Evolutionary conservation across 345 rosid genomes (phyloP), one percentile per base, ranked within the genome.

Genomic region (Eucalyptus shirleyi): DNA sequence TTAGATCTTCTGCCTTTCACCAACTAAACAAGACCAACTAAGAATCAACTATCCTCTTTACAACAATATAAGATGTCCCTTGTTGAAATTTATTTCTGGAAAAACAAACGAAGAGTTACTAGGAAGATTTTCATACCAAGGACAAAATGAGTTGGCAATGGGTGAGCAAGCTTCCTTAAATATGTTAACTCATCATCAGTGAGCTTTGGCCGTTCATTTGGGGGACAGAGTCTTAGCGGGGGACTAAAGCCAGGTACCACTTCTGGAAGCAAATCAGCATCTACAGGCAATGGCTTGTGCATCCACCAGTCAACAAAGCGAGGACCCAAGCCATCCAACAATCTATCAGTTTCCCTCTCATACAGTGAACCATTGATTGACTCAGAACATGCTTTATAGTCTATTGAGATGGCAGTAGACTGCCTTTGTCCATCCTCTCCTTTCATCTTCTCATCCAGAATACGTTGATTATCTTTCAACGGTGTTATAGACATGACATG

Each of bases 251-350:
- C 96, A 72, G 93, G 91, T 89, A 97, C 95, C 72, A 93, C 92
- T 92, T 92, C 91, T 19, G 98, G 97, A 90, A 97, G 98, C 92
- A 95, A 91, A 91, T 97, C 98, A 83, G 94, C 99, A 91, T 97
- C 99, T 87, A 96, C 95, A 5, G 99, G 99, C 93, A 96, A 92
- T 85, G 99, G 99, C 93, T 95, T 96, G 87, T 91, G 91, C 98
- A 95, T 96, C 99, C 99, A 97, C 99, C 99, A 96, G 92, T 97
- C 99, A 89, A 93, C 90, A 91, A 92, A 97, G 51, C 98, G 95
- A 91, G 98, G 98, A 42, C 98, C 99, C 86, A 97, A 91, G 87
- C 97, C 97, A 91, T 97, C 93, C 94, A 97, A 89, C 89, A 97
- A 93, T 92, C 99, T 93, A 92, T 97, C 96, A 88, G 95, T 93